Base-by-base conservation (phyloP, 1,284 basidiomycete genomes). In the Austroboletus niveus region DNA sequence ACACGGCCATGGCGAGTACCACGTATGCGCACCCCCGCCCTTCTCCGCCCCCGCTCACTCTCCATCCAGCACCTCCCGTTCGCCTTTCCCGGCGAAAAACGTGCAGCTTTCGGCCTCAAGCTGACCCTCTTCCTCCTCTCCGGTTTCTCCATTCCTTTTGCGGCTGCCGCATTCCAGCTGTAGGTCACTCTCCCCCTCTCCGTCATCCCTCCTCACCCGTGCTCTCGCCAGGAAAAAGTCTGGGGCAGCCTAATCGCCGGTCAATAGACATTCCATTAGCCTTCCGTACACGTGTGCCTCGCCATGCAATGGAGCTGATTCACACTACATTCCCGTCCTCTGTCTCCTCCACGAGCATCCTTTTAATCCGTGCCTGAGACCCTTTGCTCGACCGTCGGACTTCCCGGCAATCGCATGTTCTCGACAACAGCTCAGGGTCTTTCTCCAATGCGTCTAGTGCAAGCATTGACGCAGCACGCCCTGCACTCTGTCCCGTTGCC, bases 141-240 rank as follows among this genome's bases (percentile, higher is more conserved):
- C 17, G 87, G 87, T 20, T 88, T 89, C 65, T 67, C 76, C 52
- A 77, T 89, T 56, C 88, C 88, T 31, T 82, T 89, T 66, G 57
- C 78, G 52, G 87, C 86, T 4, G 72, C 80, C 9, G 69, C 62
- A 35, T 82, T 77, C 63, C 87, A 89, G 69, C 58, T 90, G 88
- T 91, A 61, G 59, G 88, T n/a, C 17, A 17, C 36, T 38, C 74
- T 2, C 14, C 42, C 15, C 31, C 29, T 40, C 39, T 51, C 48
- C 8, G 45, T 29, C 22, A 48, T 39, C 46, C 42, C 20, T 29
- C 15, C 59, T 56, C 41, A 60, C 41, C 15, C 24, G 20, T 43
- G 42, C 50, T 27, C 39, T 29, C 49, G 50, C 32, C 45, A 78
- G 75, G 55, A 66, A 61, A 48, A 76, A 77, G 54, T 60, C 70